Evolutionary conservation across 495 filamentous ascomycete species (phyloP).

Genomic region (Recurvomyces mirabilis): DNA sequence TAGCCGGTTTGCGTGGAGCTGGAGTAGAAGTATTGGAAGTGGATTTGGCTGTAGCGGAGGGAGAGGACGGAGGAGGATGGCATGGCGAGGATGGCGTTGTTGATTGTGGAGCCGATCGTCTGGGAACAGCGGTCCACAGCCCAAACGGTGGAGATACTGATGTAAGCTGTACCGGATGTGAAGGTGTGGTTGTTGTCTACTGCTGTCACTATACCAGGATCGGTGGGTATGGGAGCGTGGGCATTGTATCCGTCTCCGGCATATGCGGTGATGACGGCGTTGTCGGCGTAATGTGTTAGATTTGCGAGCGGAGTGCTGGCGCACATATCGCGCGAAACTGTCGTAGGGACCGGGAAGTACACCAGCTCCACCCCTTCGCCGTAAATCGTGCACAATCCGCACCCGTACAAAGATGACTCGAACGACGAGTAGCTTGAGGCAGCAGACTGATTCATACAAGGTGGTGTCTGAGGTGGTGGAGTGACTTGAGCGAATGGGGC

Average conservation of each 20-base stretch:
- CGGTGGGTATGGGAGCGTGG: not conserved
- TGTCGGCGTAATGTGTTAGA: not conserved
- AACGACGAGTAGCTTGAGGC: not conserved
- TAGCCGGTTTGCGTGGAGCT: constrained; percentile 1
- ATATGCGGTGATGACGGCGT: constrained; percentile 3
- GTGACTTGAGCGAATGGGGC: constrained; percentile 1
- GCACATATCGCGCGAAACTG: constrained; percentile 1
- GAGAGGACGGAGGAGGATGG: constrained; percentile 5
- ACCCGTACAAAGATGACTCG: not conserved
- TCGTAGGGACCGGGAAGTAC: constrained; percentile 12
- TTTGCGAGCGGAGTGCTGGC: constrained; percentile 7
- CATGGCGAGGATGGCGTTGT: constrained; percentile 7
- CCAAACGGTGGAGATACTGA: constrained; percentile 7
- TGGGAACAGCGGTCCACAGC: constrained; percentile 9
- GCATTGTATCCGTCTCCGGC: constrained; percentile 2
- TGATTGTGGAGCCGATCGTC: constrained; percentile 2
- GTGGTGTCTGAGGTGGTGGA: constrained; percentile 5
- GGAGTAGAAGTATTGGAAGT: constrained; percentile 2
- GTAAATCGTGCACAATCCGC: constrained; percentile 6
- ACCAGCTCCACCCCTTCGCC: constrained; percentile 13
- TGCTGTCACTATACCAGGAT: not conserved
- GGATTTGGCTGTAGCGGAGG: constrained; percentile 4
- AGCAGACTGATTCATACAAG: constrained; percentile 3
- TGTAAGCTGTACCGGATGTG: constrained; percentile 9
- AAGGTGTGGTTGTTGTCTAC: constrained; percentile 1